Evolutionary conservation across 2,329 filamentous ascomycete species (phyloP).

Genomic region (Calycina marina): DNA sequence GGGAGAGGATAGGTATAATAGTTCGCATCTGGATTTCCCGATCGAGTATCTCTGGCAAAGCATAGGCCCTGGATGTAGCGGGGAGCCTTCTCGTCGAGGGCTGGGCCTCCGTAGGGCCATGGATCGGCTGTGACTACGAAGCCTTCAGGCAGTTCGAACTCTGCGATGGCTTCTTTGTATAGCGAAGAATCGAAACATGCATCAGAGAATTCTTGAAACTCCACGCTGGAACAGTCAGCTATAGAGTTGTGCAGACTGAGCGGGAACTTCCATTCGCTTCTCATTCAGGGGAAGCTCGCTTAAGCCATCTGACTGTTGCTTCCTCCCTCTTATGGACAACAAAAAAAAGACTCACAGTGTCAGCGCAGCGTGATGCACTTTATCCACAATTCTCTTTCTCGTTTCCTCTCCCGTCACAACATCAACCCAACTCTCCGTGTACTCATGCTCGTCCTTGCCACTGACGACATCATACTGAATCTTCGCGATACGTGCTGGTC

Average conservation of each 20-base stretch:
- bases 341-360: slow-evolving; percentile 26
- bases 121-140: slow-evolving; percentile 39
- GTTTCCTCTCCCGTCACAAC: slow-evolving; percentile 28
- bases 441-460: slow-evolving; percentile 33
- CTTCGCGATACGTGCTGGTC: slow-evolving; percentile 34
- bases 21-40: slow-evolving; percentile 22
- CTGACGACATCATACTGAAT: slow-evolving; percentile 43
- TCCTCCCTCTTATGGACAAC: too few species aligned
- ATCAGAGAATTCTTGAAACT: slow-evolving; percentile 11
- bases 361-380: slow-evolving; percentile 32
- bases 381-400: slow-evolving; percentile 30
- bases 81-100: slow-evolving; percentile 29
- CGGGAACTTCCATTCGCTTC: too few species aligned
- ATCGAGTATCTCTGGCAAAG: slow-evolving; percentile 31
- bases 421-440: slow-evolving; percentile 38
- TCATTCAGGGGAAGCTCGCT: too few species aligned
- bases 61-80: slow-evolving; percentile 40
- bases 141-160: slow-evolving; percentile 37
- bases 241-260: not conserved
- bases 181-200: slow-evolving; percentile 28
- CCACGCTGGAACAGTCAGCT: slow-evolving; percentile 3
- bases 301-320: too few species aligned
- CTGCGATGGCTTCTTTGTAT: slow-evolving; percentile 34
- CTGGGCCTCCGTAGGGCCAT: slow-evolving; percentile 41
- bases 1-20: slow-evolving; percentile 36